Percentiles rank a stretch among this genome's conserved stretches.
These are phyloP conservation scores for Apostasia ramifera DNA, from an alignment of 106 monocot genomes.

Conservation along the genomic window DNA sequence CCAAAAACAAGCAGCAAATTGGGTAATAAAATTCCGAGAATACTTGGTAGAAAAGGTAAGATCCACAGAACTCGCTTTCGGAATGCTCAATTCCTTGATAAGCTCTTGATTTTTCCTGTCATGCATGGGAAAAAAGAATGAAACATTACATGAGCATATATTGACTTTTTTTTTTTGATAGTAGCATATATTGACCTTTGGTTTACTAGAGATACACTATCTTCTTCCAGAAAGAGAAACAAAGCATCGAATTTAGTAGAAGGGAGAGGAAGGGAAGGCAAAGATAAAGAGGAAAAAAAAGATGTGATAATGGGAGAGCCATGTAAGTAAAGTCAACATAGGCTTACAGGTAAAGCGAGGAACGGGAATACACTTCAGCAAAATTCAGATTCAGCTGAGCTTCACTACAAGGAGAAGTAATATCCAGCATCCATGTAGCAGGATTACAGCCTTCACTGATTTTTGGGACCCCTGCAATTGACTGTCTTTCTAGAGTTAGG, in stretches of 20 bases:
- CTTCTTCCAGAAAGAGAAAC: no score
- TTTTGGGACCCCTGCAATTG: slow-evolving; percentile 61
- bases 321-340: neutral
- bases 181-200: no score
- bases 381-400: slow-evolving; percentile 44
- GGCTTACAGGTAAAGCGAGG: slow-evolving; percentile 45
- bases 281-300: no score
- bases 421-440: slow-evolving; percentile 91
- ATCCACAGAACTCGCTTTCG: slow-evolving; percentile 46
- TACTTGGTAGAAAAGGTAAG: slow-evolving; percentile 55
- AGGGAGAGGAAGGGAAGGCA: no score
- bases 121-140: neutral
- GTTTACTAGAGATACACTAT: no score
- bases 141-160: no score
- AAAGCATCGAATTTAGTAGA: no score
- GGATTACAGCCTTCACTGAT: slow-evolving; percentile 69
- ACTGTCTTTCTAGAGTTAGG: slow-evolving; percentile 17
- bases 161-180: no score
- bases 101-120: slow-evolving; percentile 56
- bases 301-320: neutral
- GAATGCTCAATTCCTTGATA: slow-evolving; percentile 46
- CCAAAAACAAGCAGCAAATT: slow-evolving; percentile 72
- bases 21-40: slow-evolving; percentile 39
- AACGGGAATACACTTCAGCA: slow-evolving; percentile 54
- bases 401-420: slow-evolving; percentile 44